Base-by-base conservation (phyloP, 805 yeast species). In the Blastobotrys attinorum region DNA sequence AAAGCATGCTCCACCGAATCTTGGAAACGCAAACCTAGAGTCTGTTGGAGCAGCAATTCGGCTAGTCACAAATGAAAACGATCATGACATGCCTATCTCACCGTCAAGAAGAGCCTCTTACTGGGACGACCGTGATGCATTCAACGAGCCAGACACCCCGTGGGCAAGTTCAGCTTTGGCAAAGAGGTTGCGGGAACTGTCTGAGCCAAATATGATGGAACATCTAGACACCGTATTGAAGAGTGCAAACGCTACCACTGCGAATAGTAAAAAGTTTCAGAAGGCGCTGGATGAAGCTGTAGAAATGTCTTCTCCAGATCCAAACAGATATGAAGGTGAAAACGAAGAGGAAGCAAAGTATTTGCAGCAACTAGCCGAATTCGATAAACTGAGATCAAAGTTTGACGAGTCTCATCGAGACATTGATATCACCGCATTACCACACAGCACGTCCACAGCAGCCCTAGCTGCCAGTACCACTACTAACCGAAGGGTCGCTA, bases 11-110 rank as follows among this genome's bases (percentile, higher is more conserved):
- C 37, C 37, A 34, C 34, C 45, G 15, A 11, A 7, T 8, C 29
- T 25, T 11, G 22, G 22, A 8, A 31, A 23, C 32, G 16, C 38
- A 2, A 31, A 29, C 16, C 43, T 39, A 7, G 40, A 31, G 16
- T 37, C 47, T 4, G 35, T 40, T 27, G 40, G 39, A n/a, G 43
- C 40, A 11, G 42, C 46, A 7, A 13, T 39, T n/a, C 37, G 43
- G 13, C 36, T 39, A 37, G 47, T 33, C 32, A 34, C 47, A 21
- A 16, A 27, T 31, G 43, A 34, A 40, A n/a, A 21, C 7, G 22
- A 35, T 20, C 37, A 39, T 21, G 11, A 11, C 29, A 7, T 11
- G 11, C 11, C 11, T 7, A 25, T 25, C 10, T 8, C 29, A 11
- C 29, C 29, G 29, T 25, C 29, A 8, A 25, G 29, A 25, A 4